Base-by-base conservation (phyloP, 257 asterid species). In the Solanum microdontum region DNA sequence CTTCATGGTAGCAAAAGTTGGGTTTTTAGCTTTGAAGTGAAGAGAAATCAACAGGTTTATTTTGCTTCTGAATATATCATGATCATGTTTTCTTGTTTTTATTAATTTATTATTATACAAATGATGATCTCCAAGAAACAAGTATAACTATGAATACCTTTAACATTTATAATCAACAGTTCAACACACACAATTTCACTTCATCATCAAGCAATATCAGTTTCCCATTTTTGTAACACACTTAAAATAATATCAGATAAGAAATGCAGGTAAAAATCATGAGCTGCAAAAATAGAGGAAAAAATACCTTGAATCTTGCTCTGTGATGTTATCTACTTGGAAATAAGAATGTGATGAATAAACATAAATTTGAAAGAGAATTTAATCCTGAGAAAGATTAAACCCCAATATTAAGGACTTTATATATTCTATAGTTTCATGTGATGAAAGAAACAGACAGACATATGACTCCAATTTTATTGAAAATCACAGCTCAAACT, bases 361-460 rank as follows among this genome's bases (percentile, higher is more conserved):
- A 82, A 55, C 69, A 82, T 48, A 43, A 15, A 3, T 26, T 77
- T 43, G 28, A 15, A 14, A 45, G 40, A 80, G 26, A 80, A 6
- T 45, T 80, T 80, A 45, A 45, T 80, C 68, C 10, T 80, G 15
- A 45, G 66, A 79, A 40, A 24, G 68, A 43, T 62, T 13, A 79
- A 86, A 21, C n/a, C 83, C 12, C 19, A 48, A 84, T 60, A 48
- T 45, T 28, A 58, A 58, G 34, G 69, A 69, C 40, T 45, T 72
- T 11, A 24, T 24, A 83, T 72, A 74, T 74, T 85, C 55, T 60
- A 75, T 83, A 84, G 90, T 86, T 83, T 85, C 87, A 70, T 90
- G 91, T 86, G 90, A 76, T 39, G 88, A 90, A 89, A 93, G 92
- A 94, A 88, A 86, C 87, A 90, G 93, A 87, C 92, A 89, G 86